Percentiles rank a stretch among this genome's conserved stretches.
These are phyloP conservation scores for Nicotiana sylvestris DNA, from an alignment of 257 asterid species.

Conservation along the genomic window DNA sequence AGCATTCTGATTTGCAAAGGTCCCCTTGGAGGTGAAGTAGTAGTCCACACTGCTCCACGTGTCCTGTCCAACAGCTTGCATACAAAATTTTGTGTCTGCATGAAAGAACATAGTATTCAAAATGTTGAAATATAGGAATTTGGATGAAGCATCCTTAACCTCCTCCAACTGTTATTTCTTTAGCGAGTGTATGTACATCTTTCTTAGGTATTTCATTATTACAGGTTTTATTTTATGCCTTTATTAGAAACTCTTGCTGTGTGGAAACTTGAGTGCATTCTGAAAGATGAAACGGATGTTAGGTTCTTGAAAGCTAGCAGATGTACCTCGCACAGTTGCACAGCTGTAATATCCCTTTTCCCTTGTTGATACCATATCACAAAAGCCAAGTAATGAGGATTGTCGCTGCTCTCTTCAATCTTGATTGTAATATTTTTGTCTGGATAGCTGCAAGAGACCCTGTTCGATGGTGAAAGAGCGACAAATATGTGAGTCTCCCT, in stretches of 20 bases:
- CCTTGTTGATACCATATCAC: conserved; percentile 84
- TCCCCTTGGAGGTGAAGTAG: conserved; percentile 63
- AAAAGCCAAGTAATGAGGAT: conserved; percentile 75
- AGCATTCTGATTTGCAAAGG: conserved; percentile 70
- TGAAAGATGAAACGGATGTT: not conserved
- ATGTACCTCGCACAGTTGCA: conserved; percentile 78
- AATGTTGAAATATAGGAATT: not conserved
- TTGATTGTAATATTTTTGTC: conserved; percentile 57
- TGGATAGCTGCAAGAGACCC: conserved; percentile 84
- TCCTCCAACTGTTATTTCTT: not conserved
- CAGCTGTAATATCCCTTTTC: conserved; percentile 62
- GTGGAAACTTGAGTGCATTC: too few species aligned
- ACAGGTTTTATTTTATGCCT: too few species aligned
- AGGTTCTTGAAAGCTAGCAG: not conserved
- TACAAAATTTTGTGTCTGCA: conserved; percentile 51
- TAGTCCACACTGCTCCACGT: conserved; percentile 76
- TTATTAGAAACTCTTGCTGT: too few species aligned
- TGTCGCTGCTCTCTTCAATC: conserved; percentile 64
- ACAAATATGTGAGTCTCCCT: not conserved
- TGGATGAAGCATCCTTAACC: not conserved
- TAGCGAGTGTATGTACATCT: not conserved
- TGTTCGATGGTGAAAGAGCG: conserved; percentile 18
- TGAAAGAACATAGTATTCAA: not conserved
- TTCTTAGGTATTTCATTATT: too few species aligned
- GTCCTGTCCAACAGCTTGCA: conserved; percentile 67